Conservation (phyloP, 192 early-diverging fungal species). For the Backusella australiensis region DNA sequence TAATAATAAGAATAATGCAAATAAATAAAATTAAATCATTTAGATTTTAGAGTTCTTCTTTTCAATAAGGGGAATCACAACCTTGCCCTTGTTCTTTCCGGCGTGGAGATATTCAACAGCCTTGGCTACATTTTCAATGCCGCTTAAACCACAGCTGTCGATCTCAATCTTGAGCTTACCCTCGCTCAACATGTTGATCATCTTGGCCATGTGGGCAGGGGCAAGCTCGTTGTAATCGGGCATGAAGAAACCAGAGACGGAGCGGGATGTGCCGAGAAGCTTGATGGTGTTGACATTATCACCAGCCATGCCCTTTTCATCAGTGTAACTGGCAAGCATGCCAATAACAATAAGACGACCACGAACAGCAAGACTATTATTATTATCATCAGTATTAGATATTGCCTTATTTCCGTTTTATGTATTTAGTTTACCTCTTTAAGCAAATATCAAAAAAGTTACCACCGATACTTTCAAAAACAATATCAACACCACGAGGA, state of each 20-base stretch:
- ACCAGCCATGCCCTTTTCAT: conserved; percentile 30
- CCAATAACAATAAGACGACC: conserved; percentile 36
- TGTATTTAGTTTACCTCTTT: conserved; percentile 34
- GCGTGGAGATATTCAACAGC: conserved; percentile 47
- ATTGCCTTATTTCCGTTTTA: conserved; percentile 26
- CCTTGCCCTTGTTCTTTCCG: conserved; percentile 60
- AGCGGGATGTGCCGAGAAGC: conserved; percentile 47
- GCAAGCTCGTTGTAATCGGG: conserved; percentile 39
- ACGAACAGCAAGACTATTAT: conserved; percentile 22
- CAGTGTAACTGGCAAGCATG: conserved; percentile 19
- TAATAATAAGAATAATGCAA: not conserved
- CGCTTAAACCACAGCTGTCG: conserved; percentile 39
- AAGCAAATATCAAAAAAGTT: conserved; percentile 47
- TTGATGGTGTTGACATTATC: conserved; percentile 43
- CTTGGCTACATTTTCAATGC: conserved; percentile 33
- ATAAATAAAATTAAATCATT: conserved; percentile 5
- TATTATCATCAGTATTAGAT: conserved; percentile 18
- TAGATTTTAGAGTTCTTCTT: conserved; percentile 25
- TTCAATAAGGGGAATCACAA: conserved; percentile 39
- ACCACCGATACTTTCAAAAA: conserved; percentile 59
- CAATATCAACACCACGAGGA: conserved; percentile 53
- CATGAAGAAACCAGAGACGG: conserved; percentile 57
- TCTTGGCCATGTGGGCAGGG: conserved; percentile 28
- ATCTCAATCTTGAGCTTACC: conserved; percentile 41
- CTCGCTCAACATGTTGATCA: conserved; percentile 25